Percentiles rank a stretch among this genome's conserved stretches.
phyloP scores from a whole-genome alignment of 495 filamentous ascomycete species.

The Neurospora sublineolata region DNA sequence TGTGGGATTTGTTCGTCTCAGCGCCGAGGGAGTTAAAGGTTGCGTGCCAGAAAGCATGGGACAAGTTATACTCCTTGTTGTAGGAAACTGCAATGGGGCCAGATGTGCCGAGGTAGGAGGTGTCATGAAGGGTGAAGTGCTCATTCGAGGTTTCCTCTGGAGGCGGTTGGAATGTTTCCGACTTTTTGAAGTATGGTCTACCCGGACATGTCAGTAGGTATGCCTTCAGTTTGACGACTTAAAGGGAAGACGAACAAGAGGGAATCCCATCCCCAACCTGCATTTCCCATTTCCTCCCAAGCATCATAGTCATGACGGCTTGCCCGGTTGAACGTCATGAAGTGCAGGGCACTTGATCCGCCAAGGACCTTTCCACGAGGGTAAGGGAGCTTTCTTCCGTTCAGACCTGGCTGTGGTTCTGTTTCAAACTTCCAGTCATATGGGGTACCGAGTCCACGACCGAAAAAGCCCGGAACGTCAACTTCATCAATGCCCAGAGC shows the following conservation, averaged over 20 bases:
- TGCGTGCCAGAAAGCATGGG: conserved; percentile 38
- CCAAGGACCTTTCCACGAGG: conserved; percentile 41
- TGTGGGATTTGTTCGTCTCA: conserved; percentile 26
- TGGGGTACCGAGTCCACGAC: conserved; percentile 29
- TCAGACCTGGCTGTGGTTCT: conserved; percentile 31
- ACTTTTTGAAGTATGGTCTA: conserved; percentile 40
- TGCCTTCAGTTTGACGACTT: background rate
- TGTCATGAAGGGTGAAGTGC: conserved; percentile 19
- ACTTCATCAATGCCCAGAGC: conserved; percentile 33
- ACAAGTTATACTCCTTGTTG: conserved; percentile 27
- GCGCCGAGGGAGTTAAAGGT: conserved; percentile 33
- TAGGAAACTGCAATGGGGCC: conserved; percentile 37
- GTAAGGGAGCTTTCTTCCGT: conserved; percentile 23
- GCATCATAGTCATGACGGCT: conserved; percentile 44
- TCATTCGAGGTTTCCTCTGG: conserved; percentile 19
- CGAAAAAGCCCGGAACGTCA: conserved; percentile 28
- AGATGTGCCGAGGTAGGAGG: conserved; percentile 23
- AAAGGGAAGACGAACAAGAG: conserved; percentile 24
- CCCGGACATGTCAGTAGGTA: background rate
- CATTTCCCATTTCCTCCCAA: conserved; percentile 45
- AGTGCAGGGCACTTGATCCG: conserved; percentile 30
- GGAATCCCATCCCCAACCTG: conserved; percentile 47
- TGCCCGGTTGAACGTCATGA: conserved; percentile 47
- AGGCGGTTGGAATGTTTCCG: conserved; percentile 36
- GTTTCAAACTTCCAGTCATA: conserved; percentile 45